Evolutionary conservation across 148 eudicot genomes (phyloP).

Genomic region (Chenopodium album): DNA sequence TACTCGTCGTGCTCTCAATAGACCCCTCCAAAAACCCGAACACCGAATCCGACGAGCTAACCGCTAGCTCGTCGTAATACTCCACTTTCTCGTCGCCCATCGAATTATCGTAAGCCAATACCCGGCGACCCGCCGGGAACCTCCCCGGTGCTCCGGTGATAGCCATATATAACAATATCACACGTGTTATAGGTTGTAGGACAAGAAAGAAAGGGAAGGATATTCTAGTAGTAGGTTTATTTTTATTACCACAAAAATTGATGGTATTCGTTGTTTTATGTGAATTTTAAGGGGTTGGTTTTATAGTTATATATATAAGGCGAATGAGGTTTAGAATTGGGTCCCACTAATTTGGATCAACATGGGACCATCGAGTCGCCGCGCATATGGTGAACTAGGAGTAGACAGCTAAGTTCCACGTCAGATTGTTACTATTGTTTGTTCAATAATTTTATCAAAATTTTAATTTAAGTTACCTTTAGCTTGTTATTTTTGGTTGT

Average conservation of each 20-base stretch:
- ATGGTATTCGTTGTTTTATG: background rate
- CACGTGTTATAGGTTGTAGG: background rate
- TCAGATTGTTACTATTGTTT: slow-evolving; percentile 26
- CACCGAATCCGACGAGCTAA: slow-evolving; percentile 51
- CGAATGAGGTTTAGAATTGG: background rate
- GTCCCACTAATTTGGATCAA: slow-evolving; percentile 15
- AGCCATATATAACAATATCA: slow-evolving; percentile 12
- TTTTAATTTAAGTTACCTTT: too few relatives aligned
- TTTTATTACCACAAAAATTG: background rate
- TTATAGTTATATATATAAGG: slow-evolving; percentile 3
- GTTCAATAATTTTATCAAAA: slow-evolving; percentile 23
- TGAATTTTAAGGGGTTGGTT: background rate
- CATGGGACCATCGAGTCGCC: slow-evolving; percentile 43
- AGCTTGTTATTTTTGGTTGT: too few relatives aligned
- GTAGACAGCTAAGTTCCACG: slow-evolving; percentile 70
- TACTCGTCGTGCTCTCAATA: slow-evolving; percentile 31
- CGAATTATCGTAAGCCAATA: slow-evolving; percentile 23
- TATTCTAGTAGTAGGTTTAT: background rate
- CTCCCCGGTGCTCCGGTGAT: slow-evolving; percentile 36
- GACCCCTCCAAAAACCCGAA: slow-evolving; percentile 53
- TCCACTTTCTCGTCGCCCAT: slow-evolving; percentile 19
- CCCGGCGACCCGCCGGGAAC: slow-evolving; percentile 33
- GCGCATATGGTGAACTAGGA: slow-evolving; percentile 38
- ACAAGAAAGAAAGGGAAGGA: background rate
- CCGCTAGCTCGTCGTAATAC: slow-evolving; percentile 32